Conservation (phyloP, 31 red algal species). For the Pterothamnion heteromorphum region DNA sequence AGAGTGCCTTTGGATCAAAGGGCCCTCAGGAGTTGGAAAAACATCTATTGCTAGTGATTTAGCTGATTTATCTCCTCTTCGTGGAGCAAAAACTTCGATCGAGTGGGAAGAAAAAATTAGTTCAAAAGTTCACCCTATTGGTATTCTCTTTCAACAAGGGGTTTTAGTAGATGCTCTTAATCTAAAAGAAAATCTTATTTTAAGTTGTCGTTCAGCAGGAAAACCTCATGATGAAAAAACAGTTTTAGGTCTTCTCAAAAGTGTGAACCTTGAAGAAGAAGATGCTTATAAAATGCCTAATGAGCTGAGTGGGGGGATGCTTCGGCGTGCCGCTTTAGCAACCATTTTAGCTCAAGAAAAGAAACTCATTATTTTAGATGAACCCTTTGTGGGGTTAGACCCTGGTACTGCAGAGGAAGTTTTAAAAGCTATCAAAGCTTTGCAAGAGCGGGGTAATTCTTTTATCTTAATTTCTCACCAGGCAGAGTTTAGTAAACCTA, state of each 20-base stretch:
- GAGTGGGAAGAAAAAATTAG: background rate
- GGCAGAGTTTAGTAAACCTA: background rate
- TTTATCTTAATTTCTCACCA: background rate
- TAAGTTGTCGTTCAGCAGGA: background rate
- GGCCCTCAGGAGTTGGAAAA: background rate
- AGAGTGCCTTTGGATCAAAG: background rate
- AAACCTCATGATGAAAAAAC: background rate
- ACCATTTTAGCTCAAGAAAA: background rate
- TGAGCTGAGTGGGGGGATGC: background rate
- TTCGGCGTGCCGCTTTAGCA: background rate
- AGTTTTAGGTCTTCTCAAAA: background rate
- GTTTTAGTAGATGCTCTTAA: background rate
- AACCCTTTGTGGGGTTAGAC: background rate
- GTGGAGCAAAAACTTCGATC: background rate
- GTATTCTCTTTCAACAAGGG: background rate
- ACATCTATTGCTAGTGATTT: background rate
- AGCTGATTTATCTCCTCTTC: background rate
- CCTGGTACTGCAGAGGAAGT: background rate
- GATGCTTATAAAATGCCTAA: background rate
- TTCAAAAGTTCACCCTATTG: background rate
- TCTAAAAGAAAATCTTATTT: background rate
- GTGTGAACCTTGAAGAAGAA: background rate
- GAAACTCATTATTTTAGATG: constrained; percentile 1
- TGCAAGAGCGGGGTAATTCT: background rate
- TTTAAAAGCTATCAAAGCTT: background rate